A percentile compares a stretch with the other conserved stretches of the same genome.
phyloP scores from a whole-genome alignment of 805 yeast species.

The Candida taoyuanica region DNA sequence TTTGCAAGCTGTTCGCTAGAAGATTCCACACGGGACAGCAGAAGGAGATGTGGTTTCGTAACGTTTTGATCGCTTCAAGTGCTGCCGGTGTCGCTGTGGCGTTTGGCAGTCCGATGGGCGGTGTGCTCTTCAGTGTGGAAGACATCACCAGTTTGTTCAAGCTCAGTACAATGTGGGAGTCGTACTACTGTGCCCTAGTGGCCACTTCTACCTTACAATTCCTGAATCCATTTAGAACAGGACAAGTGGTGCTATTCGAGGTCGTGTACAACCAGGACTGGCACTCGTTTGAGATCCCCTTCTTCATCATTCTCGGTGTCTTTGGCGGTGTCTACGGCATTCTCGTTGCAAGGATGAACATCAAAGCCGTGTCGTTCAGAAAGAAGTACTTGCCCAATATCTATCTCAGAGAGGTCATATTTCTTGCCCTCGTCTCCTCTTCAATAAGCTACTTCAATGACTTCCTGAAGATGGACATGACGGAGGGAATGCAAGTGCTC shows the following conservation, averaged over 20 bases:
- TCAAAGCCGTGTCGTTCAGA: slow-evolving; percentile 71
- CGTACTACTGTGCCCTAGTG: slow-evolving; percentile 84
- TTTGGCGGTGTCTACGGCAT: slow-evolving; percentile 94
- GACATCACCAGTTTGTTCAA: slow-evolving; percentile 78
- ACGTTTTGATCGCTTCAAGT: slow-evolving; percentile 71
- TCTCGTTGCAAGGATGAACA: slow-evolving; percentile 67
- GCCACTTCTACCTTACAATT: slow-evolving; percentile 79
- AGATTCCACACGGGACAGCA: slow-evolving; percentile 11
- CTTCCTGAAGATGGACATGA: slow-evolving; percentile 84
- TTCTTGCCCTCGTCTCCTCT: slow-evolving; percentile 66
- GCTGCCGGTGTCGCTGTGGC: slow-evolving; percentile 99
- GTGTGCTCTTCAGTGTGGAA: slow-evolving; percentile 89
- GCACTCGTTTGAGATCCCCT: slow-evolving; percentile 81
- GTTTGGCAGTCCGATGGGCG: slow-evolving; percentile 95
- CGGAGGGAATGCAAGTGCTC: slow-evolving; percentile 86
- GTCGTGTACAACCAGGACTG: slow-evolving; percentile 85
- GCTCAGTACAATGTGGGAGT: slow-evolving; percentile 80
- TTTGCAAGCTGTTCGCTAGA: slow-evolving; percentile 23
- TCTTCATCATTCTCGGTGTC: slow-evolving; percentile 71
- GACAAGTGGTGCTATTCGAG: slow-evolving; percentile 89
- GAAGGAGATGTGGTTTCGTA: slow-evolving; percentile 19
- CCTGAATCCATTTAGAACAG: slow-evolving; percentile 89
- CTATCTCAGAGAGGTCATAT: slow-evolving; percentile 67
- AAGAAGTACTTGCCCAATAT: slow-evolving; percentile 52
- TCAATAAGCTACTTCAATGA: slow-evolving; percentile 77